Percentiles rank a stretch among this genome's conserved stretches.
These are phyloP conservation scores for Suaeda aralocaspica DNA, from an alignment of 148 eudicot species.

Conservation along the genomic window DNA sequence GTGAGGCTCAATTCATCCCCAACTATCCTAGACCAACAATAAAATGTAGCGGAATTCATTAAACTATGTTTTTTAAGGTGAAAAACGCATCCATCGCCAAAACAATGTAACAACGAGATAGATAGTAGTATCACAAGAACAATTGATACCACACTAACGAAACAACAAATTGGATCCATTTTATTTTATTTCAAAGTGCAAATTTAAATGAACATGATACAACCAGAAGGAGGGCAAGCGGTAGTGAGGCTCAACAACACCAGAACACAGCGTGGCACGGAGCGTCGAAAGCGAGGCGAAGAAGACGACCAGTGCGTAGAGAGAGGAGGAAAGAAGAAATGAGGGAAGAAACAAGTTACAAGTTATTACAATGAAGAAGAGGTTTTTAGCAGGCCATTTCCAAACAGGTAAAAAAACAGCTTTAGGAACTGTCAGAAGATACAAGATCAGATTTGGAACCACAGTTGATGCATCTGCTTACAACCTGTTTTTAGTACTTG, in stretches of 20 bases:
- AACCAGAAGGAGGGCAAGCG: conserved; percentile 87
- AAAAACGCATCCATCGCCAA: too few relatives aligned
- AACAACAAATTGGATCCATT: too few relatives aligned
- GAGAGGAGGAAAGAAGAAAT: conserved; percentile 32
- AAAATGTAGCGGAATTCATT: too few relatives aligned
- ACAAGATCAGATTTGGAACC: conserved; percentile 67
- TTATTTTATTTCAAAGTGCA: too few relatives aligned
- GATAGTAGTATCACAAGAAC: too few relatives aligned
- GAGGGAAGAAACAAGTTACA: conserved; percentile 65
- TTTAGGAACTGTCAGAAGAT: conserved; percentile 61
- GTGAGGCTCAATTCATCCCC: neutral
- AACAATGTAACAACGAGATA: neutral
- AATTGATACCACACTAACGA: too few relatives aligned
- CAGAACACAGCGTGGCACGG: conserved; percentile 46
- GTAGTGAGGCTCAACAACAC: conserved; percentile 47
- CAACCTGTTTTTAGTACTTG: conserved; percentile 54
- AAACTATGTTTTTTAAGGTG: too few relatives aligned
- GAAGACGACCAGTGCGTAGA: conserved; percentile 13
- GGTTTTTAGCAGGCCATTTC: conserved; percentile 75
- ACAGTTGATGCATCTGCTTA: conserved; percentile 62
- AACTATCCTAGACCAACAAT: neutral
- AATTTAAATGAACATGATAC: conserved; percentile 21
- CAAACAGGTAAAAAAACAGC: conserved; percentile 82
- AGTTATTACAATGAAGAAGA: conserved; percentile 44
- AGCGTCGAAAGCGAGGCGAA: conserved; percentile 14